These are phyloP conservation scores for Zymoseptoria brevis DNA, from an alignment of 2,329 filamentous ascomycete species.

Conservation along the genomic window DNA sequence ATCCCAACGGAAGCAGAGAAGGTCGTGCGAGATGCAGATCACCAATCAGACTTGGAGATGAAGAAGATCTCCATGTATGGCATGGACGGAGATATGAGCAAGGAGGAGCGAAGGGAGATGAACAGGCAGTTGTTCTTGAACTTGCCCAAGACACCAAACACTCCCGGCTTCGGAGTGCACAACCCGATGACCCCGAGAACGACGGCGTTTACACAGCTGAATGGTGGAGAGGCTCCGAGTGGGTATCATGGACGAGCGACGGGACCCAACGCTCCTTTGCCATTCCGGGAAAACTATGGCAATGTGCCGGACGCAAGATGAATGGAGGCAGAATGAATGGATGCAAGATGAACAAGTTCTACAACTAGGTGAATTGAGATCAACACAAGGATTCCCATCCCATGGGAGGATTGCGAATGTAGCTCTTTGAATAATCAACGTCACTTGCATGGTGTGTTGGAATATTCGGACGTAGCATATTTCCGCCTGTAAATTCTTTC, in stretches of 20 bases:
- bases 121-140: conserved; percentile 33
- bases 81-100: conserved; percentile 37
- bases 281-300: conserved; percentile 25
- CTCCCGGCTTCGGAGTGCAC: conserved; percentile 31
- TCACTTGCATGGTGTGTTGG: no score
- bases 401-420: background rate
- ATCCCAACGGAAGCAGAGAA: conserved; percentile 35
- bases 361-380: no score
- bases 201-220: conserved; percentile 57
- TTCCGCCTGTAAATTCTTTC: no score
- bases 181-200: conserved; percentile 55
- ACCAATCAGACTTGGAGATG: conserved; percentile 36
- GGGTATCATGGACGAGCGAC: conserved; percentile 1
- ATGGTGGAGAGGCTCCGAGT: conserved; percentile 17
- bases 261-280: conserved; percentile 15
- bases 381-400: no score
- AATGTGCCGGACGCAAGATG: conserved; percentile 14
- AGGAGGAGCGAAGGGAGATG: conserved; percentile 51
- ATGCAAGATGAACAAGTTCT: no score
- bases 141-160: conserved; percentile 38
- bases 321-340: background rate
- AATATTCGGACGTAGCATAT: no score
- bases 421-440: background rate
- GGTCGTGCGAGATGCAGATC: conserved; percentile 20
- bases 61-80: conserved; percentile 42